Conservation (phyloP, 441 rosid species). For the Eruca vesicaria region DNA sequence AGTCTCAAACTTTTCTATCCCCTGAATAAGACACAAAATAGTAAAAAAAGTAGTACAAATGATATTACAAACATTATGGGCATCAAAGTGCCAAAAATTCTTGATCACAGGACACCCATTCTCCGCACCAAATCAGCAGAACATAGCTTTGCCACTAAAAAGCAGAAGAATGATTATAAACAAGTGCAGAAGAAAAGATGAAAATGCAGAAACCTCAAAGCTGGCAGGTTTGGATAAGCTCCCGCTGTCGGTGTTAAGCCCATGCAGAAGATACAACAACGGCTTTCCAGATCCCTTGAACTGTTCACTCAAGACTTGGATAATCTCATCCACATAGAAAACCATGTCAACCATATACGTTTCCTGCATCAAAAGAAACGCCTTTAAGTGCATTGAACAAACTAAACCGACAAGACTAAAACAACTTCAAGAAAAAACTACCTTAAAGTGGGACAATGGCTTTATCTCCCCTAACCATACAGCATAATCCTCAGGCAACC, state of each 20-base stretch:
- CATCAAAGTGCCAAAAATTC: conserved; percentile 5
- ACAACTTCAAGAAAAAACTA: conserved; percentile 9
- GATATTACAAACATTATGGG: neutral
- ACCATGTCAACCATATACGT: conserved; percentile 65
- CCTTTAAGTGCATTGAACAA: neutral
- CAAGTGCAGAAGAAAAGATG: conserved; percentile 1
- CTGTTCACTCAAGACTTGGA: conserved; percentile 48
- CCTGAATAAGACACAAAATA: conserved; percentile 44
- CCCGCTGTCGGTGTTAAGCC: conserved; percentile 83
- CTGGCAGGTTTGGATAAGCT: conserved; percentile 79
- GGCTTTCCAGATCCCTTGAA: conserved; percentile 60
- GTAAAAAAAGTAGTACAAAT: neutral
- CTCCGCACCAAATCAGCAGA: conserved; percentile 15
- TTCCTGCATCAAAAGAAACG: conserved; percentile 43
- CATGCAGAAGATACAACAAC: conserved; percentile 72
- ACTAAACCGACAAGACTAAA: neutral
- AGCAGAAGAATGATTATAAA: neutral
- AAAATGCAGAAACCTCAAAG: conserved; percentile 58
- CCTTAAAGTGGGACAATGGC: conserved; percentile 66
- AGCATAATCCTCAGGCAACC: conserved; percentile 82
- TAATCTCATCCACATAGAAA: conserved; percentile 72
- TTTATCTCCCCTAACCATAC: conserved; percentile 94
- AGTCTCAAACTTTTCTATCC: conserved; percentile 62
- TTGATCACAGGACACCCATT: conserved; percentile 1
- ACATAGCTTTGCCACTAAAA: neutral